A percentile compares a stretch with the other conserved stretches of the same genome.
These are phyloP conservation scores for Kondoa malvinella DNA, from an alignment of 768 basidiomycete genomes.

Conservation along the genomic window DNA sequence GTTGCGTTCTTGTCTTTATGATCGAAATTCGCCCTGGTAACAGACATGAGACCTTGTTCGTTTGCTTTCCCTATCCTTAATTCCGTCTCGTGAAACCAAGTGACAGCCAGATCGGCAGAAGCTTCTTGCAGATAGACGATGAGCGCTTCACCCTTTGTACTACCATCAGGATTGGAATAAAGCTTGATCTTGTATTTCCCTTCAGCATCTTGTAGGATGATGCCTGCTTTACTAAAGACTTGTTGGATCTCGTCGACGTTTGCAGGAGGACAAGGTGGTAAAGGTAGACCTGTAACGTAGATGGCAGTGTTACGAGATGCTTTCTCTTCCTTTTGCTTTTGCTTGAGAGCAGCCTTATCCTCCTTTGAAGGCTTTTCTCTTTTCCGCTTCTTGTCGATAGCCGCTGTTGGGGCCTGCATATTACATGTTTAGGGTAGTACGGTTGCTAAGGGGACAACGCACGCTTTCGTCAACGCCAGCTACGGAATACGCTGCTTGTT, in stretches of 20 bases:
- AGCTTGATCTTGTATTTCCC: constrained; percentile 88
- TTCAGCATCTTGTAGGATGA: constrained; percentile 81
- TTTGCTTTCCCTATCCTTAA: constrained; percentile 59
- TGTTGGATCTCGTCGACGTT: constrained; percentile 57
- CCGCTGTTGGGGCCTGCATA: constrained; percentile 63
- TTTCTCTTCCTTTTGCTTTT: constrained; percentile 22
- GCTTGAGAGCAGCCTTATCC: constrained; percentile 66
- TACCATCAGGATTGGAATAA: constrained; percentile 61
- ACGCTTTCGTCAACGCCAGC: constrained; percentile 88
- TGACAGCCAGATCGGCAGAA: constrained; percentile 68
- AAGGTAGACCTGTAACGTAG: constrained; percentile 68
- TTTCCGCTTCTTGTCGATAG: constrained; percentile 39
- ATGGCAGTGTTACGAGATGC: constrained; percentile 39
- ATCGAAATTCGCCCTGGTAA: constrained; percentile 57
- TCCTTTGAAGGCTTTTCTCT: constrained; percentile 47
- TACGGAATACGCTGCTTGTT: constrained; percentile 81
- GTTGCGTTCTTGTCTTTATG: constrained; percentile 41
- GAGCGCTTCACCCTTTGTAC: constrained; percentile 83
- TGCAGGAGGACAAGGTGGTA: constrained; percentile 37
- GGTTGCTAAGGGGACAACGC: constrained; percentile 28
- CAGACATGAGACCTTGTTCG: constrained; percentile 46
- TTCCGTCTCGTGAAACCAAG: constrained; percentile 79
- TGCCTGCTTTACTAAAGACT: constrained; percentile 78
- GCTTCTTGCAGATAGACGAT: constrained; percentile 97
- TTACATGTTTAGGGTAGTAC: neutral